These are phyloP conservation scores for Penstemon davidsonii DNA, from an alignment of 257 asterid species.

Conservation along the genomic window DNA sequence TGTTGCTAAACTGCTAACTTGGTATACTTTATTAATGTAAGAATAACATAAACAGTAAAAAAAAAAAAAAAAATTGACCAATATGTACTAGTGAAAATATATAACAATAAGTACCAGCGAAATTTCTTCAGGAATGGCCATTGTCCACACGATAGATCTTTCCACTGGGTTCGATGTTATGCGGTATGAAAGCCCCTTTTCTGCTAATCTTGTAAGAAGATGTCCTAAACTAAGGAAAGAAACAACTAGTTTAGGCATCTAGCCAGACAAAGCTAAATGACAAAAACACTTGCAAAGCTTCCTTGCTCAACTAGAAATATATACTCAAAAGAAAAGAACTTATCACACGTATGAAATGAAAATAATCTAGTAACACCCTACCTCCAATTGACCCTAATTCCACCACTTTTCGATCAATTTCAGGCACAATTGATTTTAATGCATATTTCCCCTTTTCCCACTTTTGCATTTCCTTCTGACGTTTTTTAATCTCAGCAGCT, in stretches of 20 bases:
- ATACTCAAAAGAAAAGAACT: neutral
- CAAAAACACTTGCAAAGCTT: too few species aligned
- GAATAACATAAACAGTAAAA: conserved; percentile 17
- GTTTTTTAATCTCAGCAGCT: conserved; percentile 76
- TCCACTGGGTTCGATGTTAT: conserved; percentile 73
- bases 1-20: neutral
- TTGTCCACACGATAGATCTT: conserved; percentile 76
- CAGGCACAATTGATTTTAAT: conserved; percentile 81
- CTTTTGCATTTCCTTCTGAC: conserved; percentile 74
- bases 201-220: conserved; percentile 80
- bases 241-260: conserved; percentile 33
- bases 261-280: conserved; percentile 20
- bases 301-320: neutral
- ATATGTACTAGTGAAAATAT: conserved; percentile 30
- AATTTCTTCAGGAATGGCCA: conserved; percentile 70
- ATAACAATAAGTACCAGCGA: conserved; percentile 48
- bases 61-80: conserved; percentile 1
- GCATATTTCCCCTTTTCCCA: conserved; percentile 94
- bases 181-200: conserved; percentile 73
- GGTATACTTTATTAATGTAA: conserved; percentile 11
- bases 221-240: conserved; percentile 61
- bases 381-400: conserved; percentile 91
- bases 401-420: conserved; percentile 72
- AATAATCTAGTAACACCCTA: conserved; percentile 29
- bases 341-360: conserved; percentile 21